Base-by-base conservation (phyloP, 257 asterid genomes). In the Handroanthus guayacan region DNA sequence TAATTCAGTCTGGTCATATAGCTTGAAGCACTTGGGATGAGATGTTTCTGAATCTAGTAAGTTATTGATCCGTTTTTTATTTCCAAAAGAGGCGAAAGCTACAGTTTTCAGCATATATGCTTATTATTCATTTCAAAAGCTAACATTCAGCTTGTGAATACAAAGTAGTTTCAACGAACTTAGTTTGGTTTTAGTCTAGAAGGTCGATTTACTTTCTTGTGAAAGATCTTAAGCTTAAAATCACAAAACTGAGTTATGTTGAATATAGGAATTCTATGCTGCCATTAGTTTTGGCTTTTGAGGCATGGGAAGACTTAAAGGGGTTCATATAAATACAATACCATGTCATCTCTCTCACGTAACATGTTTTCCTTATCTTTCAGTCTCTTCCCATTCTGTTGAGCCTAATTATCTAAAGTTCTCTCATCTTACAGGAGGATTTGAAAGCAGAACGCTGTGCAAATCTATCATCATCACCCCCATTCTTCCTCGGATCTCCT, bases 401-500 rank as follows among this genome's bases (percentile, higher is more conserved):
- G 55, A 72, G 20, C 62, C 47, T 65, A 38, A 63, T 78, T 74
- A 55, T 45, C 20, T 17, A 20, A 2, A 17, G 5, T n/a, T 52
- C 38, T 9, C 47, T 20, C 62, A 11, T 58, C 50, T 67, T 41
- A 64, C 74, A 87, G 91, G 89, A 74, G 25, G 75, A 71, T 43
- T 31, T 62, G 55, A 67, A 80, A 75, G 77, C 78, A 64, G 80
- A 66, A 55, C 80, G 16, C 75, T 69, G 74, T 67, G 77, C 64
- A 73, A 48, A 72, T 61, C 66, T 65, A 65, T 60, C 88, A 56
- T 81, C 82, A 14, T 84, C 89, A 0, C 87, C 89, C 50, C 89
- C 86, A 0, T 83, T 79, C 55, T 69, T 79, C 57, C 62, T 68
- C 12, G 88, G 88, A 14, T 75, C 92, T 44, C 89, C 89, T 50